A percentile compares a stretch with the other conserved stretches of the same genome.
Conservation (phyloP, 352 stramenopile species). For the Globisporangium megalacanthum region DNA sequence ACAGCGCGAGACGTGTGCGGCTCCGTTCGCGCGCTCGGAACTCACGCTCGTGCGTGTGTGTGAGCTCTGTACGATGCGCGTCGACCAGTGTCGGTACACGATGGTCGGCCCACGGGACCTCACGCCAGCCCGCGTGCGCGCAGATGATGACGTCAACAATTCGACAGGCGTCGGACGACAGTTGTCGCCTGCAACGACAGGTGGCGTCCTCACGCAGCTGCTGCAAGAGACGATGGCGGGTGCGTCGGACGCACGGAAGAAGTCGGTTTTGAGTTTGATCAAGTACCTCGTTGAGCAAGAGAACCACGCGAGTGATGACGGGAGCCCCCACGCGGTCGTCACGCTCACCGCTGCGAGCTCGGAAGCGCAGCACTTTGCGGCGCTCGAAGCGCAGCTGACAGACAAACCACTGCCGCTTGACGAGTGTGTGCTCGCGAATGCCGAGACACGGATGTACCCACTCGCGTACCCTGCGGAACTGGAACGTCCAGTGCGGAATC, state of each 20-base stretch:
- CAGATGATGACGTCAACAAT: background rate
- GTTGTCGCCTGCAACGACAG: slow-evolving; percentile 1
- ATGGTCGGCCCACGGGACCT: slow-evolving; percentile 11
- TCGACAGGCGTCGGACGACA: background rate
- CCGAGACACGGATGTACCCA: slow-evolving; percentile 2
- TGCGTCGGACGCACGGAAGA: slow-evolving; percentile 14
- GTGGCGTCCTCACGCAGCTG: slow-evolving; percentile 12
- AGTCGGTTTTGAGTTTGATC: slow-evolving; percentile 26
- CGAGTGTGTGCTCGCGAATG: slow-evolving; percentile 9
- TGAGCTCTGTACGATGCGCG: slow-evolving; percentile 16
- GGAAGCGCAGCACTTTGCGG: slow-evolving; percentile 8
- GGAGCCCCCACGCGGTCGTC: background rate
- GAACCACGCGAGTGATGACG: slow-evolving; percentile 3
- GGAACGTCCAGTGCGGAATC: background rate
- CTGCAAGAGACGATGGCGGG: slow-evolving; percentile 23
- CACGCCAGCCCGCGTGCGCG: background rate
- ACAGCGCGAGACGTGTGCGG: slow-evolving; percentile 17
- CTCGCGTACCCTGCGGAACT: slow-evolving; percentile 4
- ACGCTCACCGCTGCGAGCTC: slow-evolving; percentile 8
- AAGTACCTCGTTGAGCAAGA: slow-evolving; percentile 27
- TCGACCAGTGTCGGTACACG: slow-evolving; percentile 20
- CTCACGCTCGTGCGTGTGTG: slow-evolving; percentile 24
- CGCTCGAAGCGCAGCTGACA: slow-evolving; percentile 3
- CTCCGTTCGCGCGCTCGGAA: slow-evolving; percentile 2
- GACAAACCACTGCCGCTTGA: slow-evolving; percentile 4